Percentiles rank a stretch among this genome's conserved stretches.
phyloP scores from a whole-genome alignment of 2,329 filamentous ascomycete species.

The Fusarium torreyae region DNA sequence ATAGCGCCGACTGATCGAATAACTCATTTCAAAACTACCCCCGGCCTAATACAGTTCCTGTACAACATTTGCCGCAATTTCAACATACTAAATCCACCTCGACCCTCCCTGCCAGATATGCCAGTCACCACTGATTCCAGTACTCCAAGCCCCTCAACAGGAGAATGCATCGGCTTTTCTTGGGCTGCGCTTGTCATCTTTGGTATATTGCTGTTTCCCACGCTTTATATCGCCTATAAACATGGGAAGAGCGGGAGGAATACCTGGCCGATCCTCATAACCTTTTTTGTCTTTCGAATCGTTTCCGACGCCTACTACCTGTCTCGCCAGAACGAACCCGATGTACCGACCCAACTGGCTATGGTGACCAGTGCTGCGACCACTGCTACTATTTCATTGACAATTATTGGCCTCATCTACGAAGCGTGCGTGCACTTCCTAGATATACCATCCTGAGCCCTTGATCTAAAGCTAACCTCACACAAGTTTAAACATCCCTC shows the following conservation, averaged over 20 bases:
- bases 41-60: no score
- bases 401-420: background rate
- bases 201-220: background rate
- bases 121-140: no score
- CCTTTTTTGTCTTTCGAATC: conserved; percentile 1
- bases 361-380: background rate
- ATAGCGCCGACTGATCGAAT: no score
- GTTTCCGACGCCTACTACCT: background rate
- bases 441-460: no score
- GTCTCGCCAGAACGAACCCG: background rate
- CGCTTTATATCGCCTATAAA: background rate
- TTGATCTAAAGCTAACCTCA: background rate
- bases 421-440: background rate
- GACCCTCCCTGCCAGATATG: no score
- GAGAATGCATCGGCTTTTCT: background rate
- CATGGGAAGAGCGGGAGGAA: background rate
- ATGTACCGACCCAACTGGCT: background rate
- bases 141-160: background rate
- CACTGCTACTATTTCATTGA: background rate
- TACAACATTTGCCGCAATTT: no score
- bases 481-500: background rate
- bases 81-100: no score
- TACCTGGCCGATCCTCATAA: accelerated
- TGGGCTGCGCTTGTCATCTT: background rate
- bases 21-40: no score